These are phyloP conservation scores for Baorangia bicolor DNA, from an alignment of 768 basidiomycete genomes.

Conservation along the genomic window DNA sequence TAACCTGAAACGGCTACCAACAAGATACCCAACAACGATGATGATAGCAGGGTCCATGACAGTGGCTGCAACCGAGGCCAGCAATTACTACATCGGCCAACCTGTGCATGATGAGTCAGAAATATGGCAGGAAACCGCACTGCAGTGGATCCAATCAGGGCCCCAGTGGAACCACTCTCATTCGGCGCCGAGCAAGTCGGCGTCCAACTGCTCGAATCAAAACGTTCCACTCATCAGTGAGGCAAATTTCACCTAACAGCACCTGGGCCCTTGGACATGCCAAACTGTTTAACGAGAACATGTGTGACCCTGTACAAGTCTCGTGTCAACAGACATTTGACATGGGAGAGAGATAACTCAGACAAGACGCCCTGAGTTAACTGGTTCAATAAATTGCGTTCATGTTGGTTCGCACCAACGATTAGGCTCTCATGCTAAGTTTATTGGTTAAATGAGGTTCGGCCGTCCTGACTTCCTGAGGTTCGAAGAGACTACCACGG, in stretches of 20 bases:
- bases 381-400: neutral
- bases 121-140: too few relatives aligned
- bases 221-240: neutral
- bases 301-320: too few relatives aligned
- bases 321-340: neutral
- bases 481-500: too few relatives aligned
- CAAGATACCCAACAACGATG: neutral
- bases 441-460: neutral
- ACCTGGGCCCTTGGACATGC: neutral
- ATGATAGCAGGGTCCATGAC: neutral
- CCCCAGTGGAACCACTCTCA: too few relatives aligned
- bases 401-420: neutral
- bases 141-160: too few relatives aligned
- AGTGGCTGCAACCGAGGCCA: neutral
- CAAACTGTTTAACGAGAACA: neutral
- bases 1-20: too few relatives aligned
- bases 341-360: too few relatives aligned
- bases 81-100: neutral
- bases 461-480: neutral
- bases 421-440: neutral
- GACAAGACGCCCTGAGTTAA: neutral
- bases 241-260: neutral
- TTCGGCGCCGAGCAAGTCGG: too few relatives aligned
- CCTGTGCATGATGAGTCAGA: neutral
- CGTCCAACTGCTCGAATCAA: neutral